Base-by-base conservation (phyloP, 805 yeast genomes). In the Pichia manshurica region DNA sequence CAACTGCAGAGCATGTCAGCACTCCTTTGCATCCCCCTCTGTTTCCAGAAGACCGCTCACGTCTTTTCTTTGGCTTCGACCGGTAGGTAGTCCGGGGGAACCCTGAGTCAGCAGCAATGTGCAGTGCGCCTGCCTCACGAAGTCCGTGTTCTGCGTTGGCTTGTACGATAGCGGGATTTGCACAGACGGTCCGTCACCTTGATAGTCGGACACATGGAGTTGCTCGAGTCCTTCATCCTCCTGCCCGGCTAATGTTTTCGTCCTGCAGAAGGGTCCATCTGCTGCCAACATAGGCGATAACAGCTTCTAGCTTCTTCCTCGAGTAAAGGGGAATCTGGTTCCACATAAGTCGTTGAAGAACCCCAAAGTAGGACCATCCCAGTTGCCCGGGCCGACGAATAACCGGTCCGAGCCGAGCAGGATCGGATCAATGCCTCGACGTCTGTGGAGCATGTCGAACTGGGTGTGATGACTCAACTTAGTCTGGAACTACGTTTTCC, bases 351-450 rank as follows among this genome's bases (percentile, higher is more conserved):
- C n/a, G 22, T 22, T 45, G 43, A 33, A n/a, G 39, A 45, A 23
- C 31, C 19, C 31, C 23, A 9, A 7, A 44, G 42, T 44, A 48
- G 45, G 51, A 48, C 51, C 47, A 40, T 44, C 51, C 51, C 51
- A 44, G 47, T 23, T n/a, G 40, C 42, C 16, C 19, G 9, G 3
- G 13, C 28, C 23, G 29, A 10, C 29, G 29, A n/a, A 10, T 25
- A 25, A 10, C 29, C 31, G 21, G 6, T 22, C 4, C 6, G 1
- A 34, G 37, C 29, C 45, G 17, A 48, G 51, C 25, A 35, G 51
- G 51, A 40, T 48, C 17, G 47, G 51, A 48, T 48, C 51, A 48
- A 48, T 48, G 29, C 20, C n/a, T 32, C 29, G 10, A 8, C 15
- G 8, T 16, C 9, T 39, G 10, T 20, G 20, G 25, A 41, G 33